phyloP scores from a whole-genome alignment of 2,329 filamentous ascomycete genomes.

The Microdochium paspali region DNA sequence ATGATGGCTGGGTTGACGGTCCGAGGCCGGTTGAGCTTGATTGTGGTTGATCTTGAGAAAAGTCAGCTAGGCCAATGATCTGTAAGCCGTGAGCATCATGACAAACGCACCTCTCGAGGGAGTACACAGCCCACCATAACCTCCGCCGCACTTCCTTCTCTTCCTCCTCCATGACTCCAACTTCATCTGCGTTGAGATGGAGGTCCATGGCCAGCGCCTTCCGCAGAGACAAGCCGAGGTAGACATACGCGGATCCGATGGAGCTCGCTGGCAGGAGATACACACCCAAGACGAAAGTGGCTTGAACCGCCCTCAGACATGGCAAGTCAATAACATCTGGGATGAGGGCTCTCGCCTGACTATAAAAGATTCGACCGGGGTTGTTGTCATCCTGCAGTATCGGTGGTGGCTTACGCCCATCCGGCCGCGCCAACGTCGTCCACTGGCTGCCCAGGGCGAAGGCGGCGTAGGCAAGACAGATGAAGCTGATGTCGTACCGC shows the following conservation, averaged over 20 bases:
- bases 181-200: constrained; percentile 15
- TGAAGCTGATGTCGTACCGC: constrained; percentile 13
- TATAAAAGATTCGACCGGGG: constrained; percentile 19
- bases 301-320: constrained; percentile 21
- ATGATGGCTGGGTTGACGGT: constrained; percentile 12
- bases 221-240: constrained; percentile 17
- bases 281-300: constrained; percentile 20
- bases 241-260: constrained; percentile 21
- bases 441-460: constrained; percentile 24
- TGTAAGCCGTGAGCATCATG: no score
- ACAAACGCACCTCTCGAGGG: constrained; percentile 18
- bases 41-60: constrained; percentile 8
- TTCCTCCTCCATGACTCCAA: constrained; percentile 6
- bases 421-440: constrained; percentile 18
- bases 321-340: constrained; percentile 23
- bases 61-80: no score
- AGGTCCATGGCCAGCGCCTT: constrained; percentile 18
- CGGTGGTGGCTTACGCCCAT: constrained; percentile 1
- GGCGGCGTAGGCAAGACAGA: constrained; percentile 15
- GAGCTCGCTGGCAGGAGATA: constrained; percentile 24
- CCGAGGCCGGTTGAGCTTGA: constrained; percentile 15
- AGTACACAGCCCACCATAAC: constrained; percentile 20
- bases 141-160: constrained; percentile 13
- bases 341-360: constrained; percentile 17
- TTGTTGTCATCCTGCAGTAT: constrained; percentile 9